A percentile compares a stretch with the other conserved stretches of the same genome.
These are phyloP conservation scores for Penicillium manginii DNA, from an alignment of 495 filamentous ascomycete genomes.

Conservation along the genomic window DNA sequence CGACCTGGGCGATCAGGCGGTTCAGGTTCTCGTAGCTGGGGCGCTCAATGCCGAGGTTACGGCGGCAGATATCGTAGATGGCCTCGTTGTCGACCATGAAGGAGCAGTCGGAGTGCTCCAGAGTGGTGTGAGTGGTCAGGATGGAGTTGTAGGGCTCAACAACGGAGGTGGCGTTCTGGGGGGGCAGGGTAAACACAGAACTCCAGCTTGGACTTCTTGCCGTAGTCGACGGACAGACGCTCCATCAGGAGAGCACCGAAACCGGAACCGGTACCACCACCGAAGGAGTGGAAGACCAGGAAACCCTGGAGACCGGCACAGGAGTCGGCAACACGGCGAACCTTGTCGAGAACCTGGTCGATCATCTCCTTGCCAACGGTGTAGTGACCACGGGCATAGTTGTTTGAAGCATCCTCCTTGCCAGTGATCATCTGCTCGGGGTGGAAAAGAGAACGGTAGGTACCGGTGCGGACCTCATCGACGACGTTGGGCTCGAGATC, in stretches of 20 bases:
- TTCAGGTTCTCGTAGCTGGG: conserved; percentile 98
- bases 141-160: conserved; percentile 99
- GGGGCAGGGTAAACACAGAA: conserved; percentile 99
- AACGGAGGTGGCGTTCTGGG: conserved; percentile 93
- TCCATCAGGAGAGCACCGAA: conserved; percentile 98
- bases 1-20: conserved; percentile 97
- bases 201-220: conserved; percentile 99
- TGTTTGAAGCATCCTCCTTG: conserved; percentile 99
- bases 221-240: conserved; percentile 95
- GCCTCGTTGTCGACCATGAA: conserved; percentile 99
- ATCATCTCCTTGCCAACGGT: conserved; percentile 99
- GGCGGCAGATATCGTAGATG: conserved; percentile 98
- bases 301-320: conserved; percentile 98
- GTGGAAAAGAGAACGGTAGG: conserved; percentile 96
- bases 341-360: conserved; percentile 94
- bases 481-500: conserved; percentile 99
- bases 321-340: conserved; percentile 93
- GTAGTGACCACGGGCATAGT: conserved; percentile 98
- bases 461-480: conserved; percentile 97
- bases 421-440: conserved; percentile 99
- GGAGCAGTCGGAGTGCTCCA: conserved; percentile 98
- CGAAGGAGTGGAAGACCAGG: conserved; percentile 99
- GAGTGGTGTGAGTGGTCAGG: conserved; percentile 96
- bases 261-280: conserved; percentile 96
- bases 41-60: conserved; percentile 94